Conservation (phyloP, 129 eudicot genomes). For the Daucus carota region DH1_v3.0 NC_030386.2:36345501-36346000, state of each 20-base stretch:
- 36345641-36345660: constrained; percentile 19
- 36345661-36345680: constrained; percentile 24
- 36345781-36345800: no score
- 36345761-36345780: no score
- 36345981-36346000: no score
- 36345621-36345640: constrained; percentile 44
- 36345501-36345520: no score
- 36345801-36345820: no score
- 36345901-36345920: constrained; percentile 4
- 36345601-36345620: not conserved
- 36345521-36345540: constrained; percentile 13
- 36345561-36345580: constrained; percentile 6
- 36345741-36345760: no score
- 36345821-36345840: constrained; percentile 6
- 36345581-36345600: no score
- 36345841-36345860: constrained; percentile 6
- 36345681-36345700: constrained; percentile 36
- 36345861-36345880: no score
- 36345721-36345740: no score
- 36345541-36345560: constrained; percentile 32
- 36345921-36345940: constrained; percentile 9
- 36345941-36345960: no score
- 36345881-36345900: constrained; percentile 22
- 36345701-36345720: no score
- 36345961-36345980: no score